These are phyloP conservation scores for Guadua angustifolia DNA, from an alignment of 176 grass and related monocot species.

Conservation along the genomic window DNA sequence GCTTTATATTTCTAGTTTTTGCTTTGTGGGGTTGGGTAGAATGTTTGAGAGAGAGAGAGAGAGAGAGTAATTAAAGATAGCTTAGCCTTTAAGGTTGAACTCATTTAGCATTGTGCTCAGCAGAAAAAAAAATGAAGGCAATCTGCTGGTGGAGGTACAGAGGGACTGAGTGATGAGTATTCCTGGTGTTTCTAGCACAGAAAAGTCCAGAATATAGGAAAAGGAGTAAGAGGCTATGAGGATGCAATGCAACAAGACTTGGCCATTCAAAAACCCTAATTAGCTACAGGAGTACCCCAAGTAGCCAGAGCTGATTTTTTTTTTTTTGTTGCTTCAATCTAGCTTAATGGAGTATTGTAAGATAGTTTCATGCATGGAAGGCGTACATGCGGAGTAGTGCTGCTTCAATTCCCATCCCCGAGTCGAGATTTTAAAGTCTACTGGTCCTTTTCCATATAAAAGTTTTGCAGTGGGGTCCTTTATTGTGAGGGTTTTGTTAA, in stretches of 20 bases:
- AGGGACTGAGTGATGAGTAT: conserved; percentile 17
- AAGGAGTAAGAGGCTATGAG: not conserved
- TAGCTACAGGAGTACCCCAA: not conserved
- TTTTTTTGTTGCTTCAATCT: not conserved
- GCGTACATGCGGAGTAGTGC: not conserved
- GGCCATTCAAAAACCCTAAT: conserved; percentile 9
- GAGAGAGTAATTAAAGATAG: conserved; percentile 27
- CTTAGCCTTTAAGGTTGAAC: conserved; percentile 31
- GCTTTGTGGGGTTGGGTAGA: conserved; percentile 44
- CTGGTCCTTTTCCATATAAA: not conserved
- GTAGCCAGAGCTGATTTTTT: not conserved
- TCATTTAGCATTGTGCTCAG: conserved; percentile 18
- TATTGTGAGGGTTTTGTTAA: not conserved
- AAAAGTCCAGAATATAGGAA: not conserved
- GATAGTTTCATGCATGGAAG: not conserved
- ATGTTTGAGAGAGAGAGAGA: conserved; percentile 43
- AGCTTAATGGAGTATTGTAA: not conserved
- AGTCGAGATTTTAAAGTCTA: not conserved
- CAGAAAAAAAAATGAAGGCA: not conserved
- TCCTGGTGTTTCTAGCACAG: not conserved
- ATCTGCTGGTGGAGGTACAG: conserved; percentile 34
- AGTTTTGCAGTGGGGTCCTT: not conserved
- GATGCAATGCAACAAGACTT: not conserved
- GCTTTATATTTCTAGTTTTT: conserved; percentile 51
- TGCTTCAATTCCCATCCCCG: not conserved